A percentile compares a stretch with the other conserved stretches of the same genome.
Conservation (phyloP, 257 asterid species). For the Nicotiana sylvestris region DNA sequence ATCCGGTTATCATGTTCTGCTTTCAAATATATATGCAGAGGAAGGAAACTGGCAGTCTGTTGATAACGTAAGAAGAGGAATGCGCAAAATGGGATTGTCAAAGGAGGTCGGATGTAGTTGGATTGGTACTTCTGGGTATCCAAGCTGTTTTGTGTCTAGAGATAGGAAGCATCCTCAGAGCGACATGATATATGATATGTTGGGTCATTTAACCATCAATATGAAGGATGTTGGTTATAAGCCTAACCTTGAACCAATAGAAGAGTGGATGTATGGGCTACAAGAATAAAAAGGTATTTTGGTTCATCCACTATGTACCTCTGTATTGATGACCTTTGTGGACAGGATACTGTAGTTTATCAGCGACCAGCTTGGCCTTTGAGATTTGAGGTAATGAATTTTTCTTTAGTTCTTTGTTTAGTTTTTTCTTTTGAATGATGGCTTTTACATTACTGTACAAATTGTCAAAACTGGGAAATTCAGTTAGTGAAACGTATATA, state of each 20-base stretch:
- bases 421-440: background rate
- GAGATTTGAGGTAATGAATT: background rate
- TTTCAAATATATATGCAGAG: constrained; percentile 83
- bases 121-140: constrained; percentile 56
- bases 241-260: constrained; percentile 29
- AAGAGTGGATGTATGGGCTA: constrained; percentile 26
- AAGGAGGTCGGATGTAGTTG: constrained; percentile 94
- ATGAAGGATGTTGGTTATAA: constrained; percentile 55
- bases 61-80: constrained; percentile 52
- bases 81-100: constrained; percentile 51
- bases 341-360: constrained; percentile 4
- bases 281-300: constrained; percentile 6
- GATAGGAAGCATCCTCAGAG: constrained; percentile 49
- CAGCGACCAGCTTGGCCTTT: background rate
- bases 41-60: constrained; percentile 80
- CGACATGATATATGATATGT: constrained; percentile 37
- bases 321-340: background rate
- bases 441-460: background rate
- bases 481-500: background rate
- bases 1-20: constrained; percentile 67
- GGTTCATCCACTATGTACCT: background rate
- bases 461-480: background rate
- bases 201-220: constrained; percentile 49
- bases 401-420: background rate
- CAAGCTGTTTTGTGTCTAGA: constrained; percentile 50